Evolutionary conservation across 1,284 basidiomycete species (phyloP), one percentile per base, ranked within the genome.

Genomic region (Heterobasidion irregulare): DNA sequence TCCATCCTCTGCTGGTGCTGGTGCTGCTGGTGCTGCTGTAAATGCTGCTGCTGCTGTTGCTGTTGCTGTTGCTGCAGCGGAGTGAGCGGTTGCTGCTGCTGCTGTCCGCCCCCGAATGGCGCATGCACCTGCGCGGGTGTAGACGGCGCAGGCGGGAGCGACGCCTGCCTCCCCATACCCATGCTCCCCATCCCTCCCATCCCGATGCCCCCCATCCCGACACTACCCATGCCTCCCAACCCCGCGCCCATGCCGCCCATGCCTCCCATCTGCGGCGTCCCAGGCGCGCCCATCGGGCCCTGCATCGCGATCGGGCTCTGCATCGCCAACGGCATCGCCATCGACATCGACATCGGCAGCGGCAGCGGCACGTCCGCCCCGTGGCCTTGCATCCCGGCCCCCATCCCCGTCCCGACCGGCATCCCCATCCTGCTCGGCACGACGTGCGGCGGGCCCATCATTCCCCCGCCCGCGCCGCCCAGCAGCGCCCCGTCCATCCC

Each of bases 401-500:
- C 41, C 41, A 13, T 16, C 41, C 41, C 41, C 2, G 7, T 6
- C 6, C 41, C 41, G 3, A 16, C 41, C 41, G 41, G 41, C 16
- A 16, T 44, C 41, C 41, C 41, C 47, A 18, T 26, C n/a, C 47
- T n/a, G 12, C 15, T 26, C n/a, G 47, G 47, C 47, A 47, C 47
- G 47, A 47, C 47, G 19, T 47, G 47, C 15, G 47, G 47, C 19
- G 47, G 47, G 19, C 47, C 47, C 47, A 47, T 47, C 13, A 47
- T 13, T 4, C 47, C 47, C 12, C 47, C 51, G 6, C 51, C 51
- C 34, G 51, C 51, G 12, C 51, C 51, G 6, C 51, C 51, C n/a
- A 41, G 16, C 6, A 43, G 26, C 59, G 62, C 51, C 61, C 59
- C 60, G 35, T 57, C 46, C 34, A 58, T 57, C 53, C 58, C 58